Evolutionary conservation across 441 rosid species (phyloP).

Genomic region (Erodium chrysanthum): DNA sequence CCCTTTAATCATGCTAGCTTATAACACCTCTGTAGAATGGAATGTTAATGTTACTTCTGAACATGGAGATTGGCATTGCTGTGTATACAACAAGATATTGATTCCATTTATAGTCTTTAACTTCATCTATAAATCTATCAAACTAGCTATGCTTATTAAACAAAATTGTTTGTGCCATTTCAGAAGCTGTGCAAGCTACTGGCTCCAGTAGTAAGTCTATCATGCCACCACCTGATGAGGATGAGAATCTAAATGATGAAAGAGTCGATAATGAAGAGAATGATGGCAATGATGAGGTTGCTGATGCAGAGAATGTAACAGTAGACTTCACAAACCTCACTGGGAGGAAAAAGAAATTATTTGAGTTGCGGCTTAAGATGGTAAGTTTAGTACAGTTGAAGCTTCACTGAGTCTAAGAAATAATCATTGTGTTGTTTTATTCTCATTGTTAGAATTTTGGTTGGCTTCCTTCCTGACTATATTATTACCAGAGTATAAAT

Average conservation of each 20-base stretch:
- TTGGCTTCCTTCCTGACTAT: too few relatives aligned
- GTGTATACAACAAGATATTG: not conserved
- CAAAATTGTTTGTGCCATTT: not conserved
- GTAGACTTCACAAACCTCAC: slow-evolving; percentile 61
- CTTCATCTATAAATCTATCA: not conserved
- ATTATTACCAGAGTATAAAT: too few relatives aligned
- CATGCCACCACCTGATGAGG: slow-evolving; percentile 21
- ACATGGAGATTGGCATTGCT: not conserved
- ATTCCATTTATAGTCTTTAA: not conserved
- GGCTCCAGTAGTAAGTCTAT: slow-evolving; percentile 20
- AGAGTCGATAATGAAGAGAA: slow-evolving; percentile 34
- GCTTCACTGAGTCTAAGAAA: too few relatives aligned
- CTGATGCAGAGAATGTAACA: slow-evolving; percentile 30
- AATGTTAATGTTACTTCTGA: not conserved
- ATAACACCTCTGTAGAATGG: too few relatives aligned
- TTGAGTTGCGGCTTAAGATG: slow-evolving; percentile 79
- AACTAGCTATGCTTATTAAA: not conserved
- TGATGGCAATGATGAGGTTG: slow-evolving; percentile 29
- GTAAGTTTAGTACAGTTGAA: slow-evolving; percentile 22
- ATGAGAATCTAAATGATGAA: slow-evolving; percentile 25
- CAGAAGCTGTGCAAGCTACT: slow-evolving; percentile 35
- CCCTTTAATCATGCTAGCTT: not conserved
- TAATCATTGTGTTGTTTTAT: too few relatives aligned
- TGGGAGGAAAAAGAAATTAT: slow-evolving; percentile 69
- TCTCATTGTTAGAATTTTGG: too few relatives aligned